Percentiles rank a stretch among this genome's conserved stretches.
Conservation (phyloP, 164 flowering plant species). For the Kingdonia uniflora region DNA sequence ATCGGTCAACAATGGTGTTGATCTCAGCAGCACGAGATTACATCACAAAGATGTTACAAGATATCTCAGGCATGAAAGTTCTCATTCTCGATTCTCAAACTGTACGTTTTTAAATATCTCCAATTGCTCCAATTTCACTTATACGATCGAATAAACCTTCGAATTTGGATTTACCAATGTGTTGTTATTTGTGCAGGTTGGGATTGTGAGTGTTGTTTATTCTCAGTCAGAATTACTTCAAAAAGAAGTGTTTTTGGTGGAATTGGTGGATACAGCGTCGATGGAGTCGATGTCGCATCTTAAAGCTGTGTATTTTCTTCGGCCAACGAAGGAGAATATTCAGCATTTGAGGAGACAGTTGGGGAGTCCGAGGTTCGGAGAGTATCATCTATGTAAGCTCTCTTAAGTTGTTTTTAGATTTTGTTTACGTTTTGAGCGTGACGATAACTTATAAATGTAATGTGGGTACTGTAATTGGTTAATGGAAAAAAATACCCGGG, state of each 20-base stretch:
- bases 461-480: too few species aligned
- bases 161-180: not conserved
- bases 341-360: conserved; percentile 67
- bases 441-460: too few species aligned
- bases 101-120: too few species aligned
- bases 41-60: conserved; percentile 74
- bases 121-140: not conserved
- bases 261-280: conserved; percentile 68
- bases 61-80: conserved; percentile 95
- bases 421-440: not conserved
- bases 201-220: conserved; percentile 84
- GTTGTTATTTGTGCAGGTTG: conserved; percentile 56
- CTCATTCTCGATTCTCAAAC: conserved; percentile 86
- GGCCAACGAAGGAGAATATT: conserved; percentile 81
- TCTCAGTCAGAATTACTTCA: conserved; percentile 88
- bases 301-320: conserved; percentile 82
- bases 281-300: conserved; percentile 88
- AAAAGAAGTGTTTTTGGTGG: conserved; percentile 92
- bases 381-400: conserved; percentile 80
- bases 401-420: not conserved
- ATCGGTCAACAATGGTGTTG: conserved; percentile 56
- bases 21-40: conserved; percentile 63
- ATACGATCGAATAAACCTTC: too few species aligned
- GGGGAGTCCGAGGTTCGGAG: conserved; percentile 85
- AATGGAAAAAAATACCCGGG: too few species aligned